Evolutionary conservation across 2,329 filamentous ascomycete genomes (phyloP).

Genomic region (Alternaria atra): DNA sequence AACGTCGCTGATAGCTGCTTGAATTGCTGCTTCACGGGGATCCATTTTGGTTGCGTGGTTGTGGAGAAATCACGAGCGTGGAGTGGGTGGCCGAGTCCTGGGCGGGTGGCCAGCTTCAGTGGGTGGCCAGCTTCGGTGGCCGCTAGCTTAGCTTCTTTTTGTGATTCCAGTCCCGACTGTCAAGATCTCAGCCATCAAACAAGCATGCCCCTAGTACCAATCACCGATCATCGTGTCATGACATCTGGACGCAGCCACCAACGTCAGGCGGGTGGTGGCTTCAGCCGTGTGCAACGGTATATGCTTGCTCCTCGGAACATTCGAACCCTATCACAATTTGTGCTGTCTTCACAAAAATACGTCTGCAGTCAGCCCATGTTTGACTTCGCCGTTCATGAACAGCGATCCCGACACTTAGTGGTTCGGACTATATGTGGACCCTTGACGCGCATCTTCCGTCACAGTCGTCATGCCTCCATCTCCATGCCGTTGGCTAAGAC

Average conservation of each 20-base stretch:
- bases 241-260: slow-evolving; percentile 5
- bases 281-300: not conserved
- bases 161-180: not conserved
- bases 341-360: not conserved
- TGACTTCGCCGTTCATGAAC: not conserved
- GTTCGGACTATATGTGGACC: slow-evolving; percentile 9
- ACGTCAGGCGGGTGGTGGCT: not conserved
- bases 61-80: no score
- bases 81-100: no score
- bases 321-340: not conserved
- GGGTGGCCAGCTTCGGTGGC: no score
- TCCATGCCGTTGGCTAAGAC: not conserved
- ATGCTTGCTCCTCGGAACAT: not conserved
- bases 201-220: slow-evolving; percentile 3
- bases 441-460: slow-evolving; percentile 13
- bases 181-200: not conserved
- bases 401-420: not conserved
- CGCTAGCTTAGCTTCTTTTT: not conserved
- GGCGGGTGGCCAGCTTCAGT: no score
- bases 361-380: not conserved
- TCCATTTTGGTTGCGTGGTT: no score
- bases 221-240: not conserved
- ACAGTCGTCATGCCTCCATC: slow-evolving; percentile 10
- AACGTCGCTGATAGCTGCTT: no score
- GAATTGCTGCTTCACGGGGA: no score